Percentiles rank a stretch among this genome's conserved stretches.
These are phyloP conservation scores for Albizia julibrissin DNA, from an alignment of 306 rosid genomes.

Conservation along the genomic window DNA sequence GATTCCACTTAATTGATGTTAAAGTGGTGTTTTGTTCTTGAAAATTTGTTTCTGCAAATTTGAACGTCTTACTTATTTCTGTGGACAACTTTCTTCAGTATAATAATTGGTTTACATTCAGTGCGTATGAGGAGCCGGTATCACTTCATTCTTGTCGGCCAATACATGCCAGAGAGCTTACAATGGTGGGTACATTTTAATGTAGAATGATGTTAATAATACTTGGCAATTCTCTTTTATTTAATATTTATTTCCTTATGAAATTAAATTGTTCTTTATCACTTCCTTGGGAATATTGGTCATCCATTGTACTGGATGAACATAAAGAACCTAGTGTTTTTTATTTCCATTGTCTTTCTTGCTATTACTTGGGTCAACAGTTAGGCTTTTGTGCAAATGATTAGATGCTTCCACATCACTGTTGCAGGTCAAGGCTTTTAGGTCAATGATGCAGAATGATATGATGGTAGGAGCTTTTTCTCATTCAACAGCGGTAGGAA, in stretches of 20 bases:
- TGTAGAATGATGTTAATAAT: constrained; percentile 10
- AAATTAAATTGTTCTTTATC: neutral
- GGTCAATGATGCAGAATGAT: constrained; percentile 83
- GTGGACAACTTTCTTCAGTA: constrained; percentile 58
- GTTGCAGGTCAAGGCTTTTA: constrained; percentile 92
- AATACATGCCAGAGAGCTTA: constrained; percentile 83
- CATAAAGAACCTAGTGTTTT: neutral
- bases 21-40: constrained; percentile 14
- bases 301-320: neutral
- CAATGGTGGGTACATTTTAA: constrained; percentile 60
- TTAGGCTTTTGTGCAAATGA: constrained; percentile 14
- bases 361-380: neutral
- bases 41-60: constrained; percentile 21
- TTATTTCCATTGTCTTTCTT: neutral
- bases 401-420: constrained; percentile 21
- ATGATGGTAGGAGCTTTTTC: constrained; percentile 99
- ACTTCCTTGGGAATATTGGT: constrained; percentile 21
- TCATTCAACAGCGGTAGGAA: constrained; percentile 97
- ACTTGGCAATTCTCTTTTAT: neutral
- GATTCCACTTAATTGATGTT: constrained; percentile 25
- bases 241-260: constrained; percentile 4
- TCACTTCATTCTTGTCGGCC: constrained; percentile 80
- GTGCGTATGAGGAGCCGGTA: constrained; percentile 83
- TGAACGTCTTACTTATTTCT: constrained; percentile 29
- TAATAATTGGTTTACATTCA: constrained; percentile 97